A percentile compares a stretch with the other conserved stretches of the same genome.
These are phyloP conservation scores for Yarrowia sp. DNA, from an alignment of 805 yeast species.

Conservation along the genomic window DNA sequence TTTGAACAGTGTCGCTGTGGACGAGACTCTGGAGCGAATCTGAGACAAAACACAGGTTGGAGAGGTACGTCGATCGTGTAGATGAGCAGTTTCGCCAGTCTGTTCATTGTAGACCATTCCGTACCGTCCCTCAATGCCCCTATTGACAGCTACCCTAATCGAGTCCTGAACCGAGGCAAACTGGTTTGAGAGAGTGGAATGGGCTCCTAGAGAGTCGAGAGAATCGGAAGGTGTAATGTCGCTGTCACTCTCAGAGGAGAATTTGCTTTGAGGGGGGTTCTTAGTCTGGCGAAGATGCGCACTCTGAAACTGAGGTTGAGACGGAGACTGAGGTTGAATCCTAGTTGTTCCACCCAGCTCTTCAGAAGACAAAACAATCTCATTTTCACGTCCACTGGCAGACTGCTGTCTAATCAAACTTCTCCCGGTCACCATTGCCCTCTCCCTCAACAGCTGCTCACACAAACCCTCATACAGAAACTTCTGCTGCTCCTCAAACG, in stretches of 20 bases:
- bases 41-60: neutral
- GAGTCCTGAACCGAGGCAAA: slow-evolving; percentile 11
- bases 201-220: neutral
- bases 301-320: too few relatives aligned
- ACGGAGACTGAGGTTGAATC: too few relatives aligned
- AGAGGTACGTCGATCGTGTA: neutral
- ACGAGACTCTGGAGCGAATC: neutral
- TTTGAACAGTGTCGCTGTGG: neutral
- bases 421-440: too few relatives aligned
- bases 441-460: slow-evolving; percentile 2
- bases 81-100: neutral
- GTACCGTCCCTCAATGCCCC: neutral
- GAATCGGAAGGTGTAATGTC: neutral
- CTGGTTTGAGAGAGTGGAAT: neutral
- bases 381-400: too few relatives aligned
- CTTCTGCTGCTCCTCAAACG: neutral
- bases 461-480: slow-evolving; percentile 8
- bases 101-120: neutral
- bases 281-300: too few relatives aligned
- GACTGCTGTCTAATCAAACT: too few relatives aligned
- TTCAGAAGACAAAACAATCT: too few relatives aligned
- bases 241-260: neutral
- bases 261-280: neutral
- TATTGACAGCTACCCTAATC: neutral
- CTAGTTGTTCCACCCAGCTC: too few relatives aligned